These are phyloP conservation scores for Lathyrus oleraceus DNA, from an alignment of 306 rosid species.

Conservation along the genomic window DNA sequence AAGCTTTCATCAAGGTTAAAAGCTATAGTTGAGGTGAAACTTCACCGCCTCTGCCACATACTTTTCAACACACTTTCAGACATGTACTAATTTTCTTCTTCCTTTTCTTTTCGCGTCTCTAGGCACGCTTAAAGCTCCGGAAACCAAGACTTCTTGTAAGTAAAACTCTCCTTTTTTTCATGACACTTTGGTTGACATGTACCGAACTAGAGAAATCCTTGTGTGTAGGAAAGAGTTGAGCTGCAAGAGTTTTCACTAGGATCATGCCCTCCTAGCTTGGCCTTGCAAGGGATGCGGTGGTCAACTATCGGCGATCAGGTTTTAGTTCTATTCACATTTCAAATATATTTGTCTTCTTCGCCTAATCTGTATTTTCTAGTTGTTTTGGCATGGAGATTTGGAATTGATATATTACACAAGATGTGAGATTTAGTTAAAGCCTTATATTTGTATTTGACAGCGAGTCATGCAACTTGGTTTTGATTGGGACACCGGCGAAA, in stretches of 20 bases:
- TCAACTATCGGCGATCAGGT: slow-evolving; percentile 80
- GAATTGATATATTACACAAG: slow-evolving; percentile 16
- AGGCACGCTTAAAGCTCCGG: slow-evolving; percentile 82
- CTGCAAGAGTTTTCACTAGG: slow-evolving; percentile 81
- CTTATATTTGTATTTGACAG: slow-evolving; percentile 52
- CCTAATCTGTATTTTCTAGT: background rate
- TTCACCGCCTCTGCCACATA: slow-evolving; percentile 23
- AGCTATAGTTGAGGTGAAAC: slow-evolving; percentile 74
- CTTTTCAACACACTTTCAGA: slow-evolving; percentile 17
- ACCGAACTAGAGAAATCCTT: slow-evolving; percentile 35
- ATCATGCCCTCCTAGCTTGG: slow-evolving; percentile 84
- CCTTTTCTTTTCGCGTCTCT: slow-evolving; percentile 34
- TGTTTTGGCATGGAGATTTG: background rate
- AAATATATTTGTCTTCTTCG: slow-evolving; percentile 6
- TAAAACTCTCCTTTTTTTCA: slow-evolving; percentile 12
- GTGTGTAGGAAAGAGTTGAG: slow-evolving; percentile 83
- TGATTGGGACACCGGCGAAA: slow-evolving; percentile 94
- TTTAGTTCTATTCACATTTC: slow-evolving; percentile 39
- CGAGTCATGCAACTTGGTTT: slow-evolving; percentile 72
- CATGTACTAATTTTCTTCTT: slow-evolving; percentile 20
- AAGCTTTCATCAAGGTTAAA: slow-evolving; percentile 75
- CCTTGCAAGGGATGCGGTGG: slow-evolving; percentile 88
- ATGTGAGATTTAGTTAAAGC: slow-evolving; percentile 31
- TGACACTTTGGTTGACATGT: slow-evolving; percentile 12
- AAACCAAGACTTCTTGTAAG: slow-evolving; percentile 83